Evolutionary conservation across 179 eudicot genomes (phyloP), one percentile per base, ranked within the genome.

Genomic region (Patellifolia procumbens): DNA sequence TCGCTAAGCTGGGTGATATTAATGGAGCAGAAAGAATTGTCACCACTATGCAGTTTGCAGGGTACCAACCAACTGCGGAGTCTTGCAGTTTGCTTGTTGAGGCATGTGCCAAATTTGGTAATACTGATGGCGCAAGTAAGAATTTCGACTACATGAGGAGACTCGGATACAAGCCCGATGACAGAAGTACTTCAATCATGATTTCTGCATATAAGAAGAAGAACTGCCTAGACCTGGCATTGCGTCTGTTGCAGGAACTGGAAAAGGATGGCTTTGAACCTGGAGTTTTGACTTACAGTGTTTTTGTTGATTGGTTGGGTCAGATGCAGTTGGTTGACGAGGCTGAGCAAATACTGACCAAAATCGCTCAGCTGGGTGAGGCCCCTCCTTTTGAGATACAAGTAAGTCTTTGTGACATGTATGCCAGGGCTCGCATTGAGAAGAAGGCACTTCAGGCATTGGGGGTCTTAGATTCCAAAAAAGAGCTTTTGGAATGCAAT

Each of bases 371-470:
- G 73, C 78, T 61, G 42, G 94, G 97, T 15, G 98, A 93, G 82
- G 64, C 90, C 78, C 97, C 98, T 79, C 88, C 99, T 12, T 58
- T 93, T 29, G 86, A 83, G 80, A 77, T 96, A 60, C 98, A 93
- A 60, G 81, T 96, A 72, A 90, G 96, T 84, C 92, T 91, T 51
- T 93, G 91, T 74, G 96, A 86, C 68, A 96, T 96, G 99, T 93
- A 96, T 75, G 72, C 89, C 0, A 82, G 80, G 75, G 89, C 90
- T 66, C 81, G 88, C 12, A 56, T 22, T 20, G 92, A 93, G 85
- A 96, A 91, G 86, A 91, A 91, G 78, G 89, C 97, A 58, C 87
- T 90, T 81, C 94, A 93, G 79, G 82, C 91, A 39, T 74, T 96
- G 60, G 97, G 91, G 37, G 85, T 88, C 75, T 29, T 93, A 34